phyloP scores from a whole-genome alignment of 257 asterid species.

The Lantana camara region DNA sequence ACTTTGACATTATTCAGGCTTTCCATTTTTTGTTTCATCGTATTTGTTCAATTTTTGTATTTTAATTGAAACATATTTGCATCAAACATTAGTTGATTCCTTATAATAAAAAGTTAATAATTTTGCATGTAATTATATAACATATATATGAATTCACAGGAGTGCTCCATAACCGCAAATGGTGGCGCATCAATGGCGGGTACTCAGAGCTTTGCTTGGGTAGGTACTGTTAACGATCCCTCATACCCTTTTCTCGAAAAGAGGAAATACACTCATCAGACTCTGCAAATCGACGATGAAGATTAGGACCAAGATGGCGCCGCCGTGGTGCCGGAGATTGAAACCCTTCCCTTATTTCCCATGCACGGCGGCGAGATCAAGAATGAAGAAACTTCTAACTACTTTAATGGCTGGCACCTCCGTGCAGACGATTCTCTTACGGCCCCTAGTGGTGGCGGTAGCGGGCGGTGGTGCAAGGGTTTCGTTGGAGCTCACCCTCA shows the following conservation, averaged over 20 bases:
- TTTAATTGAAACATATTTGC: too few species aligned
- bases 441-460: not conserved
- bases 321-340: slow-evolving; percentile 33
- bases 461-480: slow-evolving; percentile 54
- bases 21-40: not conserved
- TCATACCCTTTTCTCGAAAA: slow-evolving; percentile 59
- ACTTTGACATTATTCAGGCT: not conserved
- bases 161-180: slow-evolving; percentile 60
- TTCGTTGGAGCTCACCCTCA: slow-evolving; percentile 85
- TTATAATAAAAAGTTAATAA: too few species aligned
- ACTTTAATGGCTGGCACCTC: slow-evolving; percentile 36
- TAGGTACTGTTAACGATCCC: slow-evolving; percentile 35
- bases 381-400: slow-evolving; percentile 24
- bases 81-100: not conserved
- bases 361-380: slow-evolving; percentile 57
- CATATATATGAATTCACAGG: too few species aligned
- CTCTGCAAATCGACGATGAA: slow-evolving; percentile 52
- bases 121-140: too few species aligned
- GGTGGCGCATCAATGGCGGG: slow-evolving; percentile 37
- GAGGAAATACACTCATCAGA: slow-evolving; percentile 45
- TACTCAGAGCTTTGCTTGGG: slow-evolving; percentile 56
- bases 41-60: too few species aligned
- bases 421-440: slow-evolving; percentile 19
- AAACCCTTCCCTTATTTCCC: slow-evolving; percentile 93
- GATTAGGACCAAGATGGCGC: slow-evolving; percentile 21